Base-by-base conservation (phyloP, 345 rosid species). In the Murraya koenigii region DNA sequence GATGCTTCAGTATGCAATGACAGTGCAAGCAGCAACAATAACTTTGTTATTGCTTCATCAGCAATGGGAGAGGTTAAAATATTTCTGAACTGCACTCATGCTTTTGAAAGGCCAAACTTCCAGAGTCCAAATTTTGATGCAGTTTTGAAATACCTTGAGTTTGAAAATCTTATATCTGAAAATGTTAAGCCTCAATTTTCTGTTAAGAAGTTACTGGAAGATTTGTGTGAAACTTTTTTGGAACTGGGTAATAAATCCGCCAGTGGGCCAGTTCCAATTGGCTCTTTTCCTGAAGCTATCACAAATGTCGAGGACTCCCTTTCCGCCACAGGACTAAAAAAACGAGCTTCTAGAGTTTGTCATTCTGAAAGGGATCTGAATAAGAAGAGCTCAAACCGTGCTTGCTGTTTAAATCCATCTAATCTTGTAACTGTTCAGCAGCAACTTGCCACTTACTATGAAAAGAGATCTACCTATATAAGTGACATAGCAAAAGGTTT, bases 401-500 rank as follows among this genome's bases (percentile, higher is more conserved):
- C 85, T 60, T 66, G 75, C 30, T 33, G 59, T 72, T 78, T 78
- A 25, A 79, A 74, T 65, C 72, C 84, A 0, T 58, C 83, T n/a
- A 30, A 25, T 68, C 65, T 44, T 1, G 63, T 32, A 41, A 80
- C 39, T 26, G 68, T 62, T 70, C 71, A 59, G 60, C 78, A 72
- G 35, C 75, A 6, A 59, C 78, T 49, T 38, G 49, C 49, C 56
- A 71, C 33, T 74, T 77, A 56, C 62, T 77, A 76, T 22, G 66
- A 60, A 62, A 87, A 83, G 80, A 82, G 78, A 80, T 67, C 47
- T 30, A 68, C 10, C n/a, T 77, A 7, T 10, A 55, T 0, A 3
- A 33, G 36, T 44, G 95, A 91, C 79, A 87, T 89, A n/a, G 74
- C 90, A 0, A 89, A 87, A 84, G 91, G 93, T 26, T 56, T 86